Percentiles rank a stretch among this genome's conserved stretches.
These are phyloP conservation scores for Lipomyces yamadae DNA, from an alignment of 805 yeast species.

Conservation along the genomic window DNA sequence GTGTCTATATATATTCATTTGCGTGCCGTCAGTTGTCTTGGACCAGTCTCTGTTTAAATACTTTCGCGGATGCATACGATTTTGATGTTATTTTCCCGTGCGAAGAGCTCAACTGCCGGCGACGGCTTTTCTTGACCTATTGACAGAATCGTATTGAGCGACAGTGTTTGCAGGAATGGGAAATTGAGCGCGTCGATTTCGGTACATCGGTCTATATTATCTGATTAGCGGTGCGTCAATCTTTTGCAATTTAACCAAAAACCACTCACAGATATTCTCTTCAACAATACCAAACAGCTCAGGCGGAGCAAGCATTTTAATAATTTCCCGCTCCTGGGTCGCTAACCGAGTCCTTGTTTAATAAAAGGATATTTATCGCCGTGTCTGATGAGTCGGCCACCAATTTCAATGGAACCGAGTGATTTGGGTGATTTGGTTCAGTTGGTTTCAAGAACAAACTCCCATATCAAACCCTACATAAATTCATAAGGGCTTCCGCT, in stretches of 20 bases:
- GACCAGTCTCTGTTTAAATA: too few relatives aligned
- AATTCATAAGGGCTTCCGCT: background rate
- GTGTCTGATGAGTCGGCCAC: background rate
- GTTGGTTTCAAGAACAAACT: background rate
- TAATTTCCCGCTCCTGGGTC: conserved; percentile 11
- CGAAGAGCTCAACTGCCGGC: conserved; percentile 66
- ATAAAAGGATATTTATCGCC: background rate
- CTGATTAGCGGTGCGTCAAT: conserved; percentile 19
- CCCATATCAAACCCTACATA: background rate
- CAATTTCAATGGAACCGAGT: background rate
- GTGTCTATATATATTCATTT: conserved; percentile 13
- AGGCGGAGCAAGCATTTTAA: conserved; percentile 87
- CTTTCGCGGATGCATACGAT: conserved; percentile 41
- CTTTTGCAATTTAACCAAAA: too few relatives aligned
- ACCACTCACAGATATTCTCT: conserved; percentile 63
- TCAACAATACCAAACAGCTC: conserved; percentile 92
- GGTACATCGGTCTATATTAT: conserved; percentile 68
- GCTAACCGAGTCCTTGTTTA: background rate
- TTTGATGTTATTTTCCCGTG: conserved; percentile 51
- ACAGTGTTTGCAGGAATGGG: conserved; percentile 76
- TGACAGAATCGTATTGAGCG: conserved; percentile 68
- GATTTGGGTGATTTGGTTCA: too few relatives aligned
- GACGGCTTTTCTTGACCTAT: conserved; percentile 88
- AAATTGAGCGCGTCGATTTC: conserved; percentile 74
- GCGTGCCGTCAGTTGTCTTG: background rate